These are phyloP conservation scores for Coccinonectria pachysandricola DNA, from an alignment of 2,329 filamentous ascomycete species.

Conservation along the genomic window DNA sequence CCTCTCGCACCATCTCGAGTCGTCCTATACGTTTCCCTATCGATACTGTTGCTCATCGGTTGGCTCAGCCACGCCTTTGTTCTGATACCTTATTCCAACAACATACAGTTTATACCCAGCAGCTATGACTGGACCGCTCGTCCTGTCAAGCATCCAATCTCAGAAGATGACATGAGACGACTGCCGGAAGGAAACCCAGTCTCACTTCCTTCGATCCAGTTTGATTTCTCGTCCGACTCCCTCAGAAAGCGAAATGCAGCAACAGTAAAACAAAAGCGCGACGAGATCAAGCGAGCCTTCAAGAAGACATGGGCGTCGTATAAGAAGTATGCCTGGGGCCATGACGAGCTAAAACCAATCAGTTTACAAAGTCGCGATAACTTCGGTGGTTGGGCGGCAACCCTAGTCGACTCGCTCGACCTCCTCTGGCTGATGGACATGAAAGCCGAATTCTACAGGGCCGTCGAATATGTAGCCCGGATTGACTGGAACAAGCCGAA, in stretches of 20 bases:
- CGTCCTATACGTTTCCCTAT: conserved; percentile 9
- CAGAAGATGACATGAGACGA: conserved; percentile 4
- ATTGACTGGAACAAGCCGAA: conserved; percentile 38
- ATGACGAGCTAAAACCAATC: conserved; percentile 49
- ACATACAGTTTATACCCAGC: conserved; percentile 12
- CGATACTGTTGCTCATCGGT: conserved; percentile 6
- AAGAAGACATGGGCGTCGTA: conserved; percentile 47
- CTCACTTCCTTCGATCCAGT: conserved; percentile 12
- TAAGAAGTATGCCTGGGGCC: conserved; percentile 48
- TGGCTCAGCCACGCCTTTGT: conserved; percentile 8
- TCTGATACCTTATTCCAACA: neutral
- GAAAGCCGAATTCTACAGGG: conserved; percentile 50
- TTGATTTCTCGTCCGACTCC: conserved; percentile 10
- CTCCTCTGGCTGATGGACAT: conserved; percentile 59
- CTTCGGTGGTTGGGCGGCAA: conserved; percentile 54
- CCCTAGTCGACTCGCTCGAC: conserved; percentile 51
- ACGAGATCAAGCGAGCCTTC: conserved; percentile 38
- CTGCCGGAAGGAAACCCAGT: conserved; percentile 7
- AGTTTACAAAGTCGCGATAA: conserved; percentile 36
- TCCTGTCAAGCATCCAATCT: conserved; percentile 5
- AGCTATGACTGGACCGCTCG: conserved; percentile 15
- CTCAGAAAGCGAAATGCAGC: conserved; percentile 6
- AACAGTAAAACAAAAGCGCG: conserved; percentile 9
- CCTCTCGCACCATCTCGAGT: conserved; percentile 12
- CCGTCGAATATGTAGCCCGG: conserved; percentile 40